Percentiles rank a stretch among this genome's conserved stretches.
These are phyloP conservation scores for Metschnikowia lunata DNA, from an alignment of 805 yeast species.

Conservation along the genomic window DNA sequence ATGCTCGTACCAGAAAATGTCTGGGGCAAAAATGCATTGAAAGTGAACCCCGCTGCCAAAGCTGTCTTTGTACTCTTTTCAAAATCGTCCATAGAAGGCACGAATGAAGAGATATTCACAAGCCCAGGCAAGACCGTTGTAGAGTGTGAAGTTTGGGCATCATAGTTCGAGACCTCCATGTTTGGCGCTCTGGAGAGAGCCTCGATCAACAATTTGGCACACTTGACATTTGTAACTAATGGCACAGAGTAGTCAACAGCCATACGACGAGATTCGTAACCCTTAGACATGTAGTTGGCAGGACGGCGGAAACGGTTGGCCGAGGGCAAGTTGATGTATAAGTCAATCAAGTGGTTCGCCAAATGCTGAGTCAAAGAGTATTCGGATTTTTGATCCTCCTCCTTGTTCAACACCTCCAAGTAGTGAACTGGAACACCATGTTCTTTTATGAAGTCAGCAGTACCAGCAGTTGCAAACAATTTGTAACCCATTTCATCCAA, in stretches of 20 bases:
- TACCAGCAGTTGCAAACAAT: slow-evolving; percentile 97
- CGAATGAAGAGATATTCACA: slow-evolving; percentile 73
- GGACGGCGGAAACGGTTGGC: slow-evolving; percentile 98
- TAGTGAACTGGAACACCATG: slow-evolving; percentile 92
- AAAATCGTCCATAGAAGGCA: slow-evolving; percentile 67
- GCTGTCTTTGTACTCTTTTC: slow-evolving; percentile 67
- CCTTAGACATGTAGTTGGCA: slow-evolving; percentile 94
- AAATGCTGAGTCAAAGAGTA: slow-evolving; percentile 94
- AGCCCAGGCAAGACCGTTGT: slow-evolving; percentile 83
- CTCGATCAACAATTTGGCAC: slow-evolving; percentile 92
- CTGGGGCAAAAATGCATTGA: slow-evolving; percentile 74
- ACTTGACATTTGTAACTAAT: slow-evolving; percentile 92
- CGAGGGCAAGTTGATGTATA: slow-evolving; percentile 95
- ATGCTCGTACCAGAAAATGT: slow-evolving; percentile 59
- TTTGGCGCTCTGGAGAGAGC: slow-evolving; percentile 73
- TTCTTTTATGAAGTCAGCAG: slow-evolving; percentile 96
- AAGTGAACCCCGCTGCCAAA: slow-evolving; percentile 83
- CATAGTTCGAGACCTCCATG: slow-evolving; percentile 71
- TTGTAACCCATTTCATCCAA: slow-evolving; percentile 81
- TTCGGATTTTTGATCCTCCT: slow-evolving; percentile 80
- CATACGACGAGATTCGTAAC: slow-evolving; percentile 98
- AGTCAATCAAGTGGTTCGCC: slow-evolving; percentile 93
- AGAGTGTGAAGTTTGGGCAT: slow-evolving; percentile 86
- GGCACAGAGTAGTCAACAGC: slow-evolving; percentile 99
- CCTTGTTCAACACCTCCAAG: slow-evolving; percentile 77